These are phyloP conservation scores for Crithidia fasciculata DNA, from an alignment of 208 protist species.

Conservation along the genomic window DNA sequence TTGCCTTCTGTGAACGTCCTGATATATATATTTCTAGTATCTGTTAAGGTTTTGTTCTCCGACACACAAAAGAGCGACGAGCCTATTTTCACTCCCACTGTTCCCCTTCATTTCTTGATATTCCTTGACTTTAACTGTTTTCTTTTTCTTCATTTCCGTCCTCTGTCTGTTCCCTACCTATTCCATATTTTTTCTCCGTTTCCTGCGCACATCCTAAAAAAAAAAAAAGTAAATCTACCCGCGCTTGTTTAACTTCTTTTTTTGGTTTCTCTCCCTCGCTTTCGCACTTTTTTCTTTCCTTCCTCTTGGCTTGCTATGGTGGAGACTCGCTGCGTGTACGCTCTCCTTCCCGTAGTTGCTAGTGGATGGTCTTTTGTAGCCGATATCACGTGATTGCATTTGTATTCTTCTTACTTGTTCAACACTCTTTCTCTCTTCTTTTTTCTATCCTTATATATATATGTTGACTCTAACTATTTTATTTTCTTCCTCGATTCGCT, in stretches of 20 bases:
- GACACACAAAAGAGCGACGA: too few relatives aligned
- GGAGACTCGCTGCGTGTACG: background rate
- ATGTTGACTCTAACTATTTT: background rate
- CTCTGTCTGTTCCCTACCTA: background rate
- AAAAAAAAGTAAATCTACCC: too few relatives aligned
- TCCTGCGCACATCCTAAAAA: too few relatives aligned
- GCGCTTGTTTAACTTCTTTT: slow-evolving; percentile 2
- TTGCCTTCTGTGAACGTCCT: background rate
- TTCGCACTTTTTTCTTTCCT: background rate
- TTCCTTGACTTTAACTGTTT: background rate
- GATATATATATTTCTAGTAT: background rate
- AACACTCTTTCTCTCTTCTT: background rate
- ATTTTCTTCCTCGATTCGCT: background rate
- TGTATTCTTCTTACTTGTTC: background rate
- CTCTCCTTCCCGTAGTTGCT: background rate
- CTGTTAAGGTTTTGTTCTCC: too few relatives aligned
- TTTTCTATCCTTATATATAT: background rate
- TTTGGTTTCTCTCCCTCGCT: background rate
- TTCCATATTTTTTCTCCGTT: too few relatives aligned
- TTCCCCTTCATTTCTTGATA: background rate
- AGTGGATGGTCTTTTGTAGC: background rate
- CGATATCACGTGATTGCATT: background rate
- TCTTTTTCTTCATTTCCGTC: slow-evolving; percentile 2
- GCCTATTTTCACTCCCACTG: background rate
- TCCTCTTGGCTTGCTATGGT: background rate